Conservation (phyloP, 345 rosid species). For the Eucalyptus cloeziana region DNA sequence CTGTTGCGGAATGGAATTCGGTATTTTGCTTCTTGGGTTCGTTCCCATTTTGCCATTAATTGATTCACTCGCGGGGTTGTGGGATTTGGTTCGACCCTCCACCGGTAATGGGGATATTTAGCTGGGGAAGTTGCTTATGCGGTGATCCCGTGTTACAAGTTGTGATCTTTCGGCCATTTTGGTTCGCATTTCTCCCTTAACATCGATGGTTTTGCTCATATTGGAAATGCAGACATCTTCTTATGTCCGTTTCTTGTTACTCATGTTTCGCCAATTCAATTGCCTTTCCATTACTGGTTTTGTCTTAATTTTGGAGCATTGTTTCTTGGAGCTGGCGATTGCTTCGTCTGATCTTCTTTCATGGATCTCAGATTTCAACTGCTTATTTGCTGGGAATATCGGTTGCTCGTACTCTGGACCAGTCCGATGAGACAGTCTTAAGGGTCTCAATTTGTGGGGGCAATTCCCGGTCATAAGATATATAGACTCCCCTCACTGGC, state of each 20-base stretch:
- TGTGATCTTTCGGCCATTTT: background rate
- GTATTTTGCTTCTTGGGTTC: background rate
- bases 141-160: background rate
- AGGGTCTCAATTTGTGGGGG: background rate
- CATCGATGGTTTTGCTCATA: background rate
- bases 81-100: background rate
- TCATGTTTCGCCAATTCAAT: background rate
- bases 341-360: background rate
- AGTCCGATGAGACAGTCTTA: background rate
- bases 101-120: background rate
- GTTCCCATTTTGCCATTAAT: background rate
- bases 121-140: background rate
- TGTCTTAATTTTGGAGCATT: background rate
- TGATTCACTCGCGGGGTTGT: background rate
- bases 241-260: background rate
- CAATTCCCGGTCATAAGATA: background rate
- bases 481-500: background rate
- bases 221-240: background rate
- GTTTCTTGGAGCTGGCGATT: background rate
- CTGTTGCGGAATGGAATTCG: background rate
- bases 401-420: background rate
- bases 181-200: background rate
- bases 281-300: background rate
- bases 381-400: background rate
- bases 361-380: background rate